These are phyloP conservation scores for Keqinozyma sinolaborantium DNA, from an alignment of 1,139 yeast genomes.

Conservation along the genomic window DNA sequence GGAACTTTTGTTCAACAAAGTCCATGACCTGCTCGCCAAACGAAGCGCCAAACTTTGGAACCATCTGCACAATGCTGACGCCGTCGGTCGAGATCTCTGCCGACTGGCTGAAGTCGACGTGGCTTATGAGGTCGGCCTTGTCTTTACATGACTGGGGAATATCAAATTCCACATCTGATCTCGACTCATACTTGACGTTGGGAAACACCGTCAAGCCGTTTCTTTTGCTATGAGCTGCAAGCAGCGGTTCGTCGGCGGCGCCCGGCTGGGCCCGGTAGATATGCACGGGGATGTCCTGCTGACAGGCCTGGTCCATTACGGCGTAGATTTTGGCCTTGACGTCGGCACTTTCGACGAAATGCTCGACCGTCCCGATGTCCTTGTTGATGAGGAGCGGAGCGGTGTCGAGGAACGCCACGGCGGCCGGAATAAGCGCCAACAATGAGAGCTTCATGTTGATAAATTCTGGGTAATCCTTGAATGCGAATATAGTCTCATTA, in stretches of 20 bases:
- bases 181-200: not conserved
- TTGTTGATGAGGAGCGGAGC: not conserved
- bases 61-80: conserved; percentile 5
- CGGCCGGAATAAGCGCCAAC: not conserved
- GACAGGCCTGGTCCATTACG: not conserved
- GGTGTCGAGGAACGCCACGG: not conserved
- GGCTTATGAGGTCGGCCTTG: not conserved
- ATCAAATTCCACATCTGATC: not conserved
- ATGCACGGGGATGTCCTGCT: not conserved
- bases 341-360: not conserved
- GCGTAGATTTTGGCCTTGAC: not conserved
- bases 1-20: not conserved
- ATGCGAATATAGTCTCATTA: too few relatives aligned
- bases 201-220: not conserved
- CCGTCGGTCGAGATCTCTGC: conserved; percentile 8
- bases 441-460: not conserved
- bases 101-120: not conserved
- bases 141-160: not conserved
- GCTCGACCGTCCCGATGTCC: not conserved
- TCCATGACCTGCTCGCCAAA: not conserved
- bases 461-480: not conserved
- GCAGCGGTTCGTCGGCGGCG: not conserved
- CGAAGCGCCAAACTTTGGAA: conserved; percentile 1
- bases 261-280: not conserved
- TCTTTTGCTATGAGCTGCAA: too few relatives aligned